Base-by-base conservation (phyloP, 192 early-diverging fungal genomes). In the Pilaira anomala region DNA sequence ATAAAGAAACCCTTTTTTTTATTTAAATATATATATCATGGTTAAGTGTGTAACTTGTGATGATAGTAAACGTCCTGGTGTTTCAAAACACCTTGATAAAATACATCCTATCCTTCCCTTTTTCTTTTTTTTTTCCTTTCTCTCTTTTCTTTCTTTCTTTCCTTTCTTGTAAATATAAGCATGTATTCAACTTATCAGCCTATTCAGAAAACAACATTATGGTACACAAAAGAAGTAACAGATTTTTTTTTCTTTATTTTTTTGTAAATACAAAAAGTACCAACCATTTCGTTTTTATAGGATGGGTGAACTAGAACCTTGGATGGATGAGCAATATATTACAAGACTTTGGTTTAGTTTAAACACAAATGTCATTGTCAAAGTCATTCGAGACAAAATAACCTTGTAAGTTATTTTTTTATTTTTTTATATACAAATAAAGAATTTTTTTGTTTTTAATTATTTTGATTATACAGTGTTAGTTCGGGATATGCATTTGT, bases 291-390 rank as follows among this genome's bases (percentile, higher is more conserved):
- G 36, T 6, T 24, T 18, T 4, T 19, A 21, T 56, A 85, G 93
- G 92, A 94, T 95, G 93, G 93, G 93, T 48, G 95, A 97, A 63
- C 83, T 98, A 19, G 97, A 98, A 65, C 83, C 90, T 5, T 97
- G 97, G 95, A 97, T 97, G 97, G 94, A 95, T 69, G 95, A 98
- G 66, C 89, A 85, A 53, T 95, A 85, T 75, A 87, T 98, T 57
- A 78, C 87, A 14, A 80, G 85, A 66, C 66, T 93, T 16, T 98
- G 96, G 96, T 91, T 85, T 36, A 72, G 69, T 54, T 65, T 92
- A 26, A 93, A 92, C 26, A 91, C 96, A 73, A 73, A 84, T 36
- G 94, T 98, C 6, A 80, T 84, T 7, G 93, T 96, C 36, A 98
- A 98, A 76, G 85, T 93, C 77, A 96, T 98, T 77, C 87, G 92